Evolutionary conservation across 257 asterid genomes (phyloP).

Genomic region (Avicennia marina): DNA sequence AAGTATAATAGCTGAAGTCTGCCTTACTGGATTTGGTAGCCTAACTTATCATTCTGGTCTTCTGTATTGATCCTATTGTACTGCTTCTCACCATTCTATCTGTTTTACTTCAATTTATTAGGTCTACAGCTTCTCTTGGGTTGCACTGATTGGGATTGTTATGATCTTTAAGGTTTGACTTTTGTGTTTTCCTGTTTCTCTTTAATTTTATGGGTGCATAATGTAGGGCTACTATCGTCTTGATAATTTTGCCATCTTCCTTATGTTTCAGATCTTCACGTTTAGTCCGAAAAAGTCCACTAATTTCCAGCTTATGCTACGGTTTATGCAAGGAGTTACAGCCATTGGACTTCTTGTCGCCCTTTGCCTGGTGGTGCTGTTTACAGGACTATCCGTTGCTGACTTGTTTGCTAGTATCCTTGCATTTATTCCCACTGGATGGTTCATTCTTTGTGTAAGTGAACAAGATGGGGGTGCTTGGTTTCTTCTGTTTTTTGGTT

Average conservation of each 20-base stretch:
- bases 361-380: slow-evolving; percentile 58
- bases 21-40: no score
- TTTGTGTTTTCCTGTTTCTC: neutral
- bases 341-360: slow-evolving; percentile 84
- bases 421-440: slow-evolving; percentile 96
- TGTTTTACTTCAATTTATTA: slow-evolving; percentile 23
- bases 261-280: slow-evolving; percentile 62
- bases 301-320: slow-evolving; percentile 84
- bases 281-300: slow-evolving; percentile 80
- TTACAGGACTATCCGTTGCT: slow-evolving; percentile 58
- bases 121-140: slow-evolving; percentile 97
- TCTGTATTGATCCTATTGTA: no score
- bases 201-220: neutral
- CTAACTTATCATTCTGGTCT: no score
- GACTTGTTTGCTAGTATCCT: slow-evolving; percentile 94
- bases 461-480: slow-evolving; percentile 4
- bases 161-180: slow-evolving; percentile 76
- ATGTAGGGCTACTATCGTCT: neutral
- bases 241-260: slow-evolving; percentile 11
- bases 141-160: slow-evolving; percentile 71
- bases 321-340: slow-evolving; percentile 87
- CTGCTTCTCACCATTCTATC: no score
- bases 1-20: no score
- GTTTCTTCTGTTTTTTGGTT: slow-evolving; percentile 1
- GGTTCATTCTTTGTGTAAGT: slow-evolving; percentile 87